Evolutionary conservation across 2,329 filamentous ascomycete genomes (phyloP), one percentile per base, ranked within the genome.

Genomic region (Penicillium occitanis): DNA sequence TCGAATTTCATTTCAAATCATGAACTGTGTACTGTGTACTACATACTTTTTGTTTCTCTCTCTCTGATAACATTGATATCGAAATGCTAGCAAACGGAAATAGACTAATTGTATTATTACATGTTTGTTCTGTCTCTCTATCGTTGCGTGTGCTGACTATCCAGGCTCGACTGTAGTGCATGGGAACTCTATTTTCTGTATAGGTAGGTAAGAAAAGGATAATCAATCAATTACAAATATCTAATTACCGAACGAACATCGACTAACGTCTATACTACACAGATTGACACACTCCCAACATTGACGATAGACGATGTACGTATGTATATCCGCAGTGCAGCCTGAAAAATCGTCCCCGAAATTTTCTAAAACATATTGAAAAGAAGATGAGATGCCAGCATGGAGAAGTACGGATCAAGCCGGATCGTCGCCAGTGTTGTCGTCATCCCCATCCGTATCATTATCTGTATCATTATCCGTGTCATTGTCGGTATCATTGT

Each of bases 51-150:
- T 13, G 13, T 33, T 8, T 30, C 14, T 57, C 4, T 53, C 7
- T 53, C 7, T 50, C 13, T 50, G 11, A 48, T 48, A 48, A 48
- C 42, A 44, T 44, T 44, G 19, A 17, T 13, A 51, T 53, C 19
- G 25, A 53, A 10, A 30, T 53, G n/a, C 19, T 57, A 57, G 53
- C 53, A 57, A 37, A 37, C 3, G 33, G n/a, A 19, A 57, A 57
- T 57, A 57, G 53, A 57, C 25, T 57, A 57, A 57, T 53, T 57
- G 53, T 57, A 57, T 40, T 57, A 57, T 57, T 37, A 57, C 11
- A 22, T 25, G 8, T 25, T 25, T 55, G 5, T 0, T 25, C 25
- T 25, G 25, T 25, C 25, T 25, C 25, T 25, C 25, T 25, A 25
- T 25, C 25, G 25, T 3, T 4, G 25, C 25, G 4, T 25, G 25